Evolutionary conservation across 140 eudicot species (phyloP).

Genomic region (Oenanthe javanica): DNA sequence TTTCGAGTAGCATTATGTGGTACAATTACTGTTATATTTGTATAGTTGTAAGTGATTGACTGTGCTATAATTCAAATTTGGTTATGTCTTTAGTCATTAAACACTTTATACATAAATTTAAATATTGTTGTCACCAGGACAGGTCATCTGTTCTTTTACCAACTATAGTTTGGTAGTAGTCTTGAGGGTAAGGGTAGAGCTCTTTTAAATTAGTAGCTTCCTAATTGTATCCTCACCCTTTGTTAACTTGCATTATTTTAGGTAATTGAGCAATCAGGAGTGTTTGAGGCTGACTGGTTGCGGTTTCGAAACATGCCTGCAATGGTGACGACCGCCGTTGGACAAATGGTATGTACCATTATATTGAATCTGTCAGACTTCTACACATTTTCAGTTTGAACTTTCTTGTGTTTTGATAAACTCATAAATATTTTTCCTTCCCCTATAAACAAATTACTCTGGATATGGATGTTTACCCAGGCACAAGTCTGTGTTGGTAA

Average conservation of each 20-base stretch:
- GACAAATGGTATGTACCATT: slow-evolving; percentile 70
- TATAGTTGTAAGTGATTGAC: neutral
- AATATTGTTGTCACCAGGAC: neutral
- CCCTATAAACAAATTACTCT: no score
- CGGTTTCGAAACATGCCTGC: neutral
- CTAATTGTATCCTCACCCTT: neutral
- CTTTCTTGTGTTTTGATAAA: neutral
- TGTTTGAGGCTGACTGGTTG: slow-evolving; percentile 55
- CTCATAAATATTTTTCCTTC: no score
- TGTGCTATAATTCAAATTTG: neutral
- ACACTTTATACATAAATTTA: neutral
- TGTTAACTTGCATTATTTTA: slow-evolving; percentile 15
- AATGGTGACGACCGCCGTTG: slow-evolving; percentile 63
- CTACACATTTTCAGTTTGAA: neutral
- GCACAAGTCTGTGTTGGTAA: no score
- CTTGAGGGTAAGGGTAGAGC: neutral
- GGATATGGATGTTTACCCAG: no score
- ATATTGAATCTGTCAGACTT: neutral
- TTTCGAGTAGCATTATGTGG: no score
- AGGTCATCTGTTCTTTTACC: neutral
- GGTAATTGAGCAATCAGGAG: slow-evolving; percentile 75
- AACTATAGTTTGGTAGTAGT: neutral
- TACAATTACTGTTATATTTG: no score
- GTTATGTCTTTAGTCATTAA: neutral
- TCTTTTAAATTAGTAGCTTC: neutral